Conservation (phyloP, 1,284 basidiomycete genomes). For the Ustilago cynodontis region DNA sequence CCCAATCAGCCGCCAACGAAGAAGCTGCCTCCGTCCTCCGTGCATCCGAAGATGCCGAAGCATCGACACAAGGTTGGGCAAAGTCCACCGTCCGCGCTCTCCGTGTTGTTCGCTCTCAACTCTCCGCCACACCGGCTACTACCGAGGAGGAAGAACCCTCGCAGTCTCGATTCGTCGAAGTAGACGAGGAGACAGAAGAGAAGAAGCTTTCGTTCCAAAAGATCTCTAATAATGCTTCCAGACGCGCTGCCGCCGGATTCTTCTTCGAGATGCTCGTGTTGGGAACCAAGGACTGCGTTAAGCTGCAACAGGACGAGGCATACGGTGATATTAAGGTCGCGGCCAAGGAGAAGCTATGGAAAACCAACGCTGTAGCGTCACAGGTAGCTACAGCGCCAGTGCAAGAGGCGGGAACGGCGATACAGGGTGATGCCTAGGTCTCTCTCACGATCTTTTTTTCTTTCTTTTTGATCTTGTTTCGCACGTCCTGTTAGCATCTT, state of each 20-base stretch:
- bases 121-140: conserved; percentile 71
- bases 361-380: conserved; percentile 3
- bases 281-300: conserved; percentile 89
- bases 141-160: conserved; percentile 1
- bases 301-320: conserved; percentile 77
- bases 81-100: conserved; percentile 92
- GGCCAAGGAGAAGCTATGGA: conserved; percentile 81
- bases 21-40: conserved; percentile 71
- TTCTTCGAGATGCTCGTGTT: conserved; percentile 97
- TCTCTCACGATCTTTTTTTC: not conserved
- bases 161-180: conserved; percentile 50
- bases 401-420: conserved; percentile 1
- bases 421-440: conserved; percentile 6
- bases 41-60: conserved; percentile 71
- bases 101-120: conserved; percentile 81
- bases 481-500: not conserved
- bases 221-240: conserved; percentile 83
- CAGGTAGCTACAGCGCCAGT: conserved; percentile 17
- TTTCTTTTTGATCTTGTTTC: too few species aligned
- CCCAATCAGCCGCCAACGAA: conserved; percentile 70
- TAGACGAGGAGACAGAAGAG: conserved; percentile 28
- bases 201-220: conserved; percentile 80
- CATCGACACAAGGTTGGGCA: conserved; percentile 77
- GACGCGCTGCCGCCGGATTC: conserved; percentile 91
- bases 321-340: conserved; percentile 89